Base-by-base conservation (phyloP, 768 basidiomycete species). In the Tulasnella sp. region DNA sequence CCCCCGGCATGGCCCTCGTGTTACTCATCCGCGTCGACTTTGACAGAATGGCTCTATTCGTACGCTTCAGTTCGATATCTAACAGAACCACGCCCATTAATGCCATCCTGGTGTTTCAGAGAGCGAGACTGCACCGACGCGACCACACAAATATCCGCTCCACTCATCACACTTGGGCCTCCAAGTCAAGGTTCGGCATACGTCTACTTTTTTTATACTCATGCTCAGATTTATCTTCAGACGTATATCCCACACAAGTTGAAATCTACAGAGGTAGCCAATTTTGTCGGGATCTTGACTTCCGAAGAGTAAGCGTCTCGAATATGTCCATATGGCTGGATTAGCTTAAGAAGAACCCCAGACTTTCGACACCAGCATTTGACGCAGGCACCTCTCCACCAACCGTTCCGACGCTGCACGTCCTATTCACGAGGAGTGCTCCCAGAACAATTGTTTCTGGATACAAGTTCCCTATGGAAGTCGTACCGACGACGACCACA, bases 241-340 rank as follows among this genome's bases (percentile, higher is more conserved):
- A 57, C 32, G 80, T 39, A 82, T 32, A 71, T 39, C 20, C 23
- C 70, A 69, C 26, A 42, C 80, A 94, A 91, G 84, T 93, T 91
- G 71, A 90, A 89, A 80, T 83, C 90, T 20, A 90, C 92, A 0
- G 90, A 93, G 76, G 77, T 93, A 9, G 84, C 86, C 20, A 91
- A 87, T 9, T 93, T 95, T 80, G 88, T 94, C 69, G 93, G 93
- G 6, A 90, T 94, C n/a, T 82, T 91, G 23, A 87, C 90, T 0
- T 86, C 86, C 75, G 93, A 94, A 81, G 83, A 86, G 92, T 92
- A 83, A 42, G 90, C 87, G 73, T 20, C 46, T 44, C 71, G 78
- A 74, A 55, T 26, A 39, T 35, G 26, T 2, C 55, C 23, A 13
- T 20, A 46, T n/a, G n/a, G 77, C 23, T 16, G 20, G n/a, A 37